Conservation (phyloP, 805 yeast species). For the Barnettozyma vustinii region DNA sequence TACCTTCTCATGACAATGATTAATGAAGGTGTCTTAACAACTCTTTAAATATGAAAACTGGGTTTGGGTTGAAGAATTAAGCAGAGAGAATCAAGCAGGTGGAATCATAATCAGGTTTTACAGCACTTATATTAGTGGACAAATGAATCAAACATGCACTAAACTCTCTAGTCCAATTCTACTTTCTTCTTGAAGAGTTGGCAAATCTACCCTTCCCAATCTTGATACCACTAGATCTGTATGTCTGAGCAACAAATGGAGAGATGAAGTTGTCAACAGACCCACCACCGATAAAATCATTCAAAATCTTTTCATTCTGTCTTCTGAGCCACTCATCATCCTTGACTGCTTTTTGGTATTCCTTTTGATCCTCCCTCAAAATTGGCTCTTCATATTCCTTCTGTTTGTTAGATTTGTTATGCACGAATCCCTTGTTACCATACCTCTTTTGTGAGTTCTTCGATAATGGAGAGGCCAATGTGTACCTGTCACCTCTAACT, state of each 20-base stretch:
- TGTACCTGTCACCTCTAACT: slow-evolving; percentile 76
- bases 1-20: too few relatives aligned
- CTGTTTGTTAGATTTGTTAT: slow-evolving; percentile 52
- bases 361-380: slow-evolving; percentile 90
- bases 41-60: too few relatives aligned
- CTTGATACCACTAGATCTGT: slow-evolving; percentile 59
- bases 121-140: too few relatives aligned
- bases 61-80: too few relatives aligned
- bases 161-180: background rate
- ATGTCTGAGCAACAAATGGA: slow-evolving; percentile 74
- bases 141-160: background rate
- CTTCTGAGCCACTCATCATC: slow-evolving; percentile 83
- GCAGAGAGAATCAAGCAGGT: too few relatives aligned
- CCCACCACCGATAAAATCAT: slow-evolving; percentile 93
- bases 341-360: slow-evolving; percentile 81
- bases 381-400: slow-evolving; percentile 47
- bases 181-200: slow-evolving; percentile 51
- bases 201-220: slow-evolving; percentile 85
- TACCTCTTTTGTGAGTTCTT: slow-evolving; percentile 62
- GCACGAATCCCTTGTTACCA: slow-evolving; percentile 79
- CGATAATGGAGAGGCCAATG: slow-evolving; percentile 83
- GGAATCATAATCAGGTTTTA: too few relatives aligned
- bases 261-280: slow-evolving; percentile 81
- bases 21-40: too few relatives aligned
- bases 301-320: slow-evolving; percentile 78